phyloP scores from a whole-genome alignment of 1,139 yeast genomes.

The Suhomyces bokatorum region DNA sequence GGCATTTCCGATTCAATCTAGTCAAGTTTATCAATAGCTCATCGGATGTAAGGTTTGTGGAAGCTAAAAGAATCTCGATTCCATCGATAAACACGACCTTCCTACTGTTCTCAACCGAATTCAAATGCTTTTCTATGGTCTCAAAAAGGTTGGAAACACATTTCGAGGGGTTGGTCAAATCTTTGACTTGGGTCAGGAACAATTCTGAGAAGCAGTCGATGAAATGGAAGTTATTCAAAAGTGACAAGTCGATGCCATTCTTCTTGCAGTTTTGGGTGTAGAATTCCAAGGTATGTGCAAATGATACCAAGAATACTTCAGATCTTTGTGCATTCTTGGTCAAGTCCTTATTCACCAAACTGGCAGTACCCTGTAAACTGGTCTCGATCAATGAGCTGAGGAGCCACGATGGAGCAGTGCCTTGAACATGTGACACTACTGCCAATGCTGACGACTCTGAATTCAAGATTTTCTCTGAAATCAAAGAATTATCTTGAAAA shows the following conservation, averaged over 20 bases:
- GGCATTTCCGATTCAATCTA: conserved; percentile 35
- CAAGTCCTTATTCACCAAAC: conserved; percentile 37
- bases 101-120: conserved; percentile 4
- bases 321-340: conserved; percentile 22
- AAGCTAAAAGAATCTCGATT: conserved; percentile 51
- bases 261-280: conserved; percentile 44
- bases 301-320: conserved; percentile 45
- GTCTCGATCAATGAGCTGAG: conserved; percentile 49
- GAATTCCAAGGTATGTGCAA: conserved; percentile 38
- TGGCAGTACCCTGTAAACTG: conserved; percentile 43
- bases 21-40: conserved; percentile 38
- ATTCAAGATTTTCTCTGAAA: conserved; percentile 29
- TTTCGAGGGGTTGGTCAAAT: conserved; percentile 22
- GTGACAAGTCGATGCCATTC: conserved; percentile 42
- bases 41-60: conserved; percentile 37
- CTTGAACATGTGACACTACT: conserved; percentile 55
- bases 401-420: conserved; percentile 72
- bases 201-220: conserved; percentile 48
- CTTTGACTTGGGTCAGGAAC: conserved; percentile 32
- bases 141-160: conserved; percentile 24
- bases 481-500: conserved; percentile 53
- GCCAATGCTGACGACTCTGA: conserved; percentile 32
- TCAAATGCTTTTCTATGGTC: conserved; percentile 15
- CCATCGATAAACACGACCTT: conserved; percentile 45
- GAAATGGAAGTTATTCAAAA: conserved; percentile 34